Percentiles rank a stretch among this genome's conserved stretches.
phyloP scores from a whole-genome alignment of 2,329 filamentous ascomycete species.

The Microcyclosporella mali region DNA sequence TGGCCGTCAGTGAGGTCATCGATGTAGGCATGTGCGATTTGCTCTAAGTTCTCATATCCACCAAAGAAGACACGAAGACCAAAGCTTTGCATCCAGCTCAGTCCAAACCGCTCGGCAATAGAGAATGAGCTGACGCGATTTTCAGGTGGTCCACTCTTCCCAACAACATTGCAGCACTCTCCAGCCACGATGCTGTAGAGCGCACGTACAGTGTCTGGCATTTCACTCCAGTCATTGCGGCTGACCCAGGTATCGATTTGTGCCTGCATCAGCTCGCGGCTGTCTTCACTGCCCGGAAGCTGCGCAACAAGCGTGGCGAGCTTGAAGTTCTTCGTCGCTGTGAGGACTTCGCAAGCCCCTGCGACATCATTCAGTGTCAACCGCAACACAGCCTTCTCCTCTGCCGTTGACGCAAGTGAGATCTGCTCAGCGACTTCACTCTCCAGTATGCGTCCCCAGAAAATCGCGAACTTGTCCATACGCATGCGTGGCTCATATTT shows the following conservation, averaged over 20 bases:
- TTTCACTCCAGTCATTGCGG: conserved; percentile 78
- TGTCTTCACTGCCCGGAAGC: conserved; percentile 65
- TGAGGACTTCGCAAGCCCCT: conserved; percentile 74
- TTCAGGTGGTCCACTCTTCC: conserved; percentile 68
- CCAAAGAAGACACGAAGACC: conserved; percentile 88
- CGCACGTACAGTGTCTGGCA: conserved; percentile 74
- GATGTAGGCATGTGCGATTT: conserved; percentile 67
- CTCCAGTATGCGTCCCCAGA: conserved; percentile 49
- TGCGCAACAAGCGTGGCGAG: conserved; percentile 80
- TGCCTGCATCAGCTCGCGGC: conserved; percentile 66
- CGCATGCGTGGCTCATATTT: conserved; percentile 35
- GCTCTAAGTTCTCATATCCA: conserved; percentile 59
- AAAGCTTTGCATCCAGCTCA: conserved; percentile 93
- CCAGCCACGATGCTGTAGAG: conserved; percentile 86
- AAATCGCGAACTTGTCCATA: conserved; percentile 61
- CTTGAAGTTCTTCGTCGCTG: conserved; percentile 70
- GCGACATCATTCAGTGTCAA: conserved; percentile 72
- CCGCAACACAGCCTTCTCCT: conserved; percentile 78
- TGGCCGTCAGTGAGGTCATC: conserved; percentile 64
- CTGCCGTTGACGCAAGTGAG: conserved; percentile 56
- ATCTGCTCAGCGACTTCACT: conserved; percentile 40
- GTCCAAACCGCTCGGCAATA: conserved; percentile 73
- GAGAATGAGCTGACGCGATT: conserved; percentile 74
- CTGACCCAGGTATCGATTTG: conserved; percentile 82
- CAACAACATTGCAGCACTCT: conserved; percentile 77